Conservation (phyloP, 805 yeast species). For the Kazachstania bromeliacearum region DNA sequence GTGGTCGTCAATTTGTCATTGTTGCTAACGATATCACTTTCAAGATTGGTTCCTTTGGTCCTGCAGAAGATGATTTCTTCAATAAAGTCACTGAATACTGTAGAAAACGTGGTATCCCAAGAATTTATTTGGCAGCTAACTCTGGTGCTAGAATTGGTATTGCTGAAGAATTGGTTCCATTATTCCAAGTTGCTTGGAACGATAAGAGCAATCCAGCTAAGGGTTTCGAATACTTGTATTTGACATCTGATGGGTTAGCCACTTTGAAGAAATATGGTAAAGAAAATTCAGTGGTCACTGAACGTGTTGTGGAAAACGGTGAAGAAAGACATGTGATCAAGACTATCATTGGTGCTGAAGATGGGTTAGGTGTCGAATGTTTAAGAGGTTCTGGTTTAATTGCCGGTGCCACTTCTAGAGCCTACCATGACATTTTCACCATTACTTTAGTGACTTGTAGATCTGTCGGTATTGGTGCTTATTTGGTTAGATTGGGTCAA, state of each 20-base stretch:
- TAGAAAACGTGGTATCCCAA: slow-evolving; percentile 83
- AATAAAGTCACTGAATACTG: slow-evolving; percentile 89
- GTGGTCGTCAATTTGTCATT: slow-evolving; percentile 86
- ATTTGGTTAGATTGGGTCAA: slow-evolving; percentile 94
- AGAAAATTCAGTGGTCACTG: slow-evolving; percentile 57
- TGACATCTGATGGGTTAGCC: slow-evolving; percentile 56
- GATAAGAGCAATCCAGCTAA: slow-evolving; percentile 62
- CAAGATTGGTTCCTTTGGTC: slow-evolving; percentile 98
- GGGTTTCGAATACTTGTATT: slow-evolving; percentile 86
- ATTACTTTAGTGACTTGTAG: slow-evolving; percentile 98
- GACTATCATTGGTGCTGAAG: slow-evolving; percentile 85
- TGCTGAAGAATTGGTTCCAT: slow-evolving; percentile 90
- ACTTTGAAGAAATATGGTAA: slow-evolving; percentile 52
- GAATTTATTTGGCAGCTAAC: slow-evolving; percentile 93
- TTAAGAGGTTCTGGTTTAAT: slow-evolving; percentile 95
- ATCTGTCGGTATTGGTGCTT: slow-evolving; percentile 99
- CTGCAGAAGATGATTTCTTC: slow-evolving; percentile 88
- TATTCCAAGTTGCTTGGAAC: slow-evolving; percentile 88
- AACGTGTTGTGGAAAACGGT: slow-evolving; percentile 74
- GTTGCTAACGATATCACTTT: slow-evolving; percentile 96
- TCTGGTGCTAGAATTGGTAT: slow-evolving; percentile 99
- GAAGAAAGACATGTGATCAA: slow-evolving; percentile 73
- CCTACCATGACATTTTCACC: slow-evolving; percentile 95
- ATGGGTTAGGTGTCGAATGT: slow-evolving; percentile 98
- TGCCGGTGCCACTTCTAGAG: slow-evolving; percentile 97